phyloP scores from a whole-genome alignment of 1,139 yeast species.

The Suhomyces chickasaworum region DNA sequence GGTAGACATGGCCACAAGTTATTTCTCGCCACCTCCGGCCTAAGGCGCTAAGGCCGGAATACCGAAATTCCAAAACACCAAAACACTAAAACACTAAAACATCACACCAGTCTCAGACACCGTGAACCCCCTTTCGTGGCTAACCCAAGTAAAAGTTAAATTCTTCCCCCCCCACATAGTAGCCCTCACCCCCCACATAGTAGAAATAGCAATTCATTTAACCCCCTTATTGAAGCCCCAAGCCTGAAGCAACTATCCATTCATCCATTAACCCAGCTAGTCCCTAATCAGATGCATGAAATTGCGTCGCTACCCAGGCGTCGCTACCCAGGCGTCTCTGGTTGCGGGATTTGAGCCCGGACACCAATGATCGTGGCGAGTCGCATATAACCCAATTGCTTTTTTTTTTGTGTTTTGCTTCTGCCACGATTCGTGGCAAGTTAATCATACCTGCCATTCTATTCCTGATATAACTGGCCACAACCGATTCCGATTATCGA shows the following conservation, averaged over 20 bases:
- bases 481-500: not conserved
- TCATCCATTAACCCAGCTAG: too few relatives aligned
- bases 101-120: not conserved
- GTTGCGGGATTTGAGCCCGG: not conserved
- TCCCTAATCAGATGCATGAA: not conserved
- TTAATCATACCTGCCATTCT: conserved; percentile 1
- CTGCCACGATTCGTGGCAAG: conserved; percentile 16
- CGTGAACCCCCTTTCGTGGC: not conserved
- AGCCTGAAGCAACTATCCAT: too few relatives aligned
- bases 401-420: conserved; percentile 9
- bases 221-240: too few relatives aligned
- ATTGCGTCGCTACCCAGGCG: not conserved
- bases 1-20: not conserved
- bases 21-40: not conserved
- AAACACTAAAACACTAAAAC: not conserved
- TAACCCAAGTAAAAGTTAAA: not conserved
- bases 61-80: not conserved
- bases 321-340: not conserved
- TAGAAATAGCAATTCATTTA: not conserved
- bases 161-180: not conserved
- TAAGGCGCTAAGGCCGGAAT: too few relatives aligned
- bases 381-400: conserved; percentile 9
- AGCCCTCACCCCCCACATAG: not conserved
- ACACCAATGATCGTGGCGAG: conserved; percentile 9
- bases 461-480: not conserved